Base-by-base conservation (phyloP, 768 basidiomycete species). In the Amanita subjunquillea region DNA sequence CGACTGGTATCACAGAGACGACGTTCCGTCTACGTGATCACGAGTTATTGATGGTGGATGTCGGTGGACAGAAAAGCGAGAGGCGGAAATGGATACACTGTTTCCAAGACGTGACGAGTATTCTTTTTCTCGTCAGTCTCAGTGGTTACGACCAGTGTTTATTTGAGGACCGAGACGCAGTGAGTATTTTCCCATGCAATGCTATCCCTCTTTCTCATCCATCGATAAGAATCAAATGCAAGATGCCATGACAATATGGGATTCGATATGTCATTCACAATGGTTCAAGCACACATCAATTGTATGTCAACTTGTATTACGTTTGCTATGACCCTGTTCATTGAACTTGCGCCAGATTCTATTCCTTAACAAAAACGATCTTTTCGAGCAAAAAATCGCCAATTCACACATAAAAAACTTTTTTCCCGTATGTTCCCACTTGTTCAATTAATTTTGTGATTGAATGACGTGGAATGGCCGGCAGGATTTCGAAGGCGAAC, bases 161-260 rank as follows among this genome's bases (percentile, higher is more conserved):
- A 39, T 87, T 94, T 34, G 93, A 95, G 65, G 93, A 96, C 61
- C 83, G 81, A 68, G 88, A 92, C 65, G 87, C 89, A 57, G 89
- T 91, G 61, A 54, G 88, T 76, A 5, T 45, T 46, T 20, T 25
- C 23, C 10, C 44, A 46, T 47, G 25, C 20, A 8, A n/a, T 15
- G 17, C 37, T 22, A 9, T 20, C 9, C 27, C 29, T 23, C 27
- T 23, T 39, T 30, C 32, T 54, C 25, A 57, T 39, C 44, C 46
- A 5, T 34, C 10, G 15, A 32, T 13, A 25, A 93, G 87, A 97
- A 97, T 63, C 93, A 95, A 83, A 95, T 97, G 92, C 89, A 94
- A 72, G 93, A 97, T 57, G 91, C 93, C 1, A 87, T 97, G 83
- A 91, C 91, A n/a, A 91, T 97, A 47, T 97, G 93, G 86, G 93